These are phyloP conservation scores for Rubroboletus pulcherrimus DNA, from an alignment of 768 basidiomycete species.

Conservation along the genomic window DNA sequence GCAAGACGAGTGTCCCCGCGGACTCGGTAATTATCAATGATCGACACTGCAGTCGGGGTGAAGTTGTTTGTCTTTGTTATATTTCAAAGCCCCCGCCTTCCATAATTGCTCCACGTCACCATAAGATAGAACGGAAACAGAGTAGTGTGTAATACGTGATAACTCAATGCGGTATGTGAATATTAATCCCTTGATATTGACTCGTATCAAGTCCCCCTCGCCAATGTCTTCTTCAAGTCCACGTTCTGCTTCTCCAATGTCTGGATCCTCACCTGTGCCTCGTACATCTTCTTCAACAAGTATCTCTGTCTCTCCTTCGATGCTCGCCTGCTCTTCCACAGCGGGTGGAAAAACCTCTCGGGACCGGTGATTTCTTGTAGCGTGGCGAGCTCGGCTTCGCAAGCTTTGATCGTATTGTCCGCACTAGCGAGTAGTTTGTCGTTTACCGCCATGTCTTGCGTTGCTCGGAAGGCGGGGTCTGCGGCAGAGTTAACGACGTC, in stretches of 20 bases:
- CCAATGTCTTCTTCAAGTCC: conserved; percentile 58
- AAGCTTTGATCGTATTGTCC: conserved; percentile 62
- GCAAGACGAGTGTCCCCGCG: background rate
- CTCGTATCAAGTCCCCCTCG: conserved; percentile 32
- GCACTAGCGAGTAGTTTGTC: conserved; percentile 55
- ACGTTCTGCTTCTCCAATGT: conserved; percentile 66
- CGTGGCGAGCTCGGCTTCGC: conserved; percentile 71
- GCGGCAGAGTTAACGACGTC: background rate
- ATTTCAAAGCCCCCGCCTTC: background rate
- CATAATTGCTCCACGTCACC: background rate
- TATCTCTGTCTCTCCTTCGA: conserved; percentile 60
- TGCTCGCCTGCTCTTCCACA: conserved; percentile 46
- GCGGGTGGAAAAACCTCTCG: conserved; percentile 38
- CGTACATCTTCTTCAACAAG: conserved; percentile 71
- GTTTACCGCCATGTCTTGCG: conserved; percentile 79
- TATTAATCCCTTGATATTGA: background rate
- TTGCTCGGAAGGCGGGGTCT: conserved; percentile 79
- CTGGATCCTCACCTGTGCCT: conserved; percentile 65
- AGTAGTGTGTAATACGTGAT: background rate
- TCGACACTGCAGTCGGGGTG: background rate
- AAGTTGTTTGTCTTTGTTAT: conserved; percentile 25
- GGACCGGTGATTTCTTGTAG: conserved; percentile 62
- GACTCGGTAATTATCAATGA: background rate
- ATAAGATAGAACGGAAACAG: background rate
- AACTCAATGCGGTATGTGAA: background rate